Base-by-base conservation (phyloP, 1,139 yeast species). In the Geotrichum histeridarum region DNA sequence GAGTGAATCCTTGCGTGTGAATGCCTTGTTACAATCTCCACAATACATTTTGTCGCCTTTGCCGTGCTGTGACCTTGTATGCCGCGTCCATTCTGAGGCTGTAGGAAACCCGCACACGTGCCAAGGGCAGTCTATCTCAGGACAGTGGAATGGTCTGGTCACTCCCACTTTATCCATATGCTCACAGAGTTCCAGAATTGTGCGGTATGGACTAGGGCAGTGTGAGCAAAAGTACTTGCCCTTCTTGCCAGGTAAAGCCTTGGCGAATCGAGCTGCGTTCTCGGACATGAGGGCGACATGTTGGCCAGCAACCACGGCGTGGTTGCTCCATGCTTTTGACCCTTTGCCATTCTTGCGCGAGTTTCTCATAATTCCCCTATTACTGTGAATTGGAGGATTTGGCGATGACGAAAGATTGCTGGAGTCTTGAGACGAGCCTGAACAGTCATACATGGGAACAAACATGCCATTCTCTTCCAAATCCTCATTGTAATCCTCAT, bases 41-140 rank as follows among this genome's bases (percentile, higher is more conserved):
- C 70, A 64, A 0, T 69, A 58, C 61, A 80, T 73, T 18, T 58
- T 51, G 45, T 65, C 53, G n/a, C 46, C 51, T 8, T 54, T 32
- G 15, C 57, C 61, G 63, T 84, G 90, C 60, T 82, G 83, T 42
- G 77, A 73, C 39, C 79, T 77, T 57, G 81, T 77, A 61, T 84
- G 90, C 57, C 88, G 77, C 57, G 80, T 73, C 58, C 83, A 75
- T 60, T 83, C 86, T 3, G 82, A 81, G 49, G 79, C 73, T 55
- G 84, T 77, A 33, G 80, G 79, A 53, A 82, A 73, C 0, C 90
- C 90, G 43, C 83, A 70, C 2, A 80, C 67, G 47, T 76, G 73
- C 82, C 86, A 82, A 0, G 86, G 85, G 62, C 91, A 84, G 27
- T 73, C 70, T n/a, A 67, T 64, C 44, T 77, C 75, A 0, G 83